Evolutionary conservation across 2,329 filamentous ascomycete species (phyloP).

Genomic region (Diaporthe humulicola): DNA sequence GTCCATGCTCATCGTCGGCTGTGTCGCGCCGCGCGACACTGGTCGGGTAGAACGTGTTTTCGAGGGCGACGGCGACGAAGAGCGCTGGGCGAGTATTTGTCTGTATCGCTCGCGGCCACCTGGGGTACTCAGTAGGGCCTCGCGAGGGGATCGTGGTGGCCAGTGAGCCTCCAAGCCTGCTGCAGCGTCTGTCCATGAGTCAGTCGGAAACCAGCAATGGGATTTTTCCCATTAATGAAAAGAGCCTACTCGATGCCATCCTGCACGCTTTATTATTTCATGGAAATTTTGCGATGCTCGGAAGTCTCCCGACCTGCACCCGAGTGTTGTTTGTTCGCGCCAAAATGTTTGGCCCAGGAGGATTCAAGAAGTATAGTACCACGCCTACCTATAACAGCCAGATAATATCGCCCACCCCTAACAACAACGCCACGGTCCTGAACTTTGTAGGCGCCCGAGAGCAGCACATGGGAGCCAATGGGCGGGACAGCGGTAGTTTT

Average conservation of each 20-base stretch:
- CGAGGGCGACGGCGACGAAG: slow-evolving; percentile 77
- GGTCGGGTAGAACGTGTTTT: slow-evolving; percentile 59
- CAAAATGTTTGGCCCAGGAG: not conserved
- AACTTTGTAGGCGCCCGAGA: slow-evolving; percentile 42
- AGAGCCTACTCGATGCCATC: slow-evolving; percentile 34
- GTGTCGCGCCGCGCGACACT: slow-evolving; percentile 43
- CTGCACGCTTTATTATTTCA: slow-evolving; percentile 1
- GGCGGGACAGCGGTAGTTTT: not conserved
- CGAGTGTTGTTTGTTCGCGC: slow-evolving; percentile 23
- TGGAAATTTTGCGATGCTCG: slow-evolving; percentile 23
- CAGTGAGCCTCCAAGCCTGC: slow-evolving; percentile 67
- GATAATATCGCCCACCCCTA: slow-evolving; percentile 46
- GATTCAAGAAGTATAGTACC: slow-evolving; percentile 6
- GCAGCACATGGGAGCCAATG: slow-evolving; percentile 39
- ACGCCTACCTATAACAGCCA: slow-evolving; percentile 45
- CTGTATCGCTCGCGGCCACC: slow-evolving; percentile 83
- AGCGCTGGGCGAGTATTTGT: slow-evolving; percentile 74
- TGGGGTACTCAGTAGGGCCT: slow-evolving; percentile 77
- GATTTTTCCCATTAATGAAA: slow-evolving; percentile 16
- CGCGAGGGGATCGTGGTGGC: slow-evolving; percentile 76
- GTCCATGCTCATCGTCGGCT: slow-evolving; percentile 42
- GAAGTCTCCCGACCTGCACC: slow-evolving; percentile 14
- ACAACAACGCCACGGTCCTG: slow-evolving; percentile 30
- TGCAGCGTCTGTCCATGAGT: slow-evolving; percentile 43
- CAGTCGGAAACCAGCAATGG: slow-evolving; percentile 31